These are phyloP conservation scores for Aspergillus phoenicis DNA, from an alignment of 2,329 filamentous ascomycete species.

Conservation along the genomic window DNA sequence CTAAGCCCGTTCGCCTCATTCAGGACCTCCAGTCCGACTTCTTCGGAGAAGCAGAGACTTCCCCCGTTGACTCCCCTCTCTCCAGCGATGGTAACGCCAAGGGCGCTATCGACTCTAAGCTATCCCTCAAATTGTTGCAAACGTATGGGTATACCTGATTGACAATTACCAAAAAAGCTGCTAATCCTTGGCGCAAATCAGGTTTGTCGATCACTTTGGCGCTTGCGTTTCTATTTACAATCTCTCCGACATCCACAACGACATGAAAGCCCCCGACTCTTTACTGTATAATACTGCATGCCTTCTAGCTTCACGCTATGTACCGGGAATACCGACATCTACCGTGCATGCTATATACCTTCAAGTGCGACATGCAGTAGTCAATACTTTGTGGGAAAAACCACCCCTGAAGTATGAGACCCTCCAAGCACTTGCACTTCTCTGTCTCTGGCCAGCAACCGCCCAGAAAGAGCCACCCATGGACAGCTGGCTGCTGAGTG, in stretches of 20 bases:
- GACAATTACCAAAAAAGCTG: neutral
- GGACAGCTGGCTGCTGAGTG: constrained; percentile 41
- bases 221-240: constrained; percentile 36
- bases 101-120: constrained; percentile 34
- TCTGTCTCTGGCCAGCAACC: constrained; percentile 36
- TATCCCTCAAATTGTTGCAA: constrained; percentile 36
- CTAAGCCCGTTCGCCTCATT: constrained; percentile 37
- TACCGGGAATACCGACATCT: constrained; percentile 33
- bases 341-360: constrained; percentile 34
- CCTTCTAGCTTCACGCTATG: constrained; percentile 36
- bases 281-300: constrained; percentile 39
- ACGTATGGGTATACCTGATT: constrained; percentile 23
- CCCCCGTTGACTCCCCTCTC: constrained; percentile 26
- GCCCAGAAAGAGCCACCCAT: constrained; percentile 38
- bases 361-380: constrained; percentile 36
- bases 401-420: constrained; percentile 34
- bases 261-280: constrained; percentile 27
- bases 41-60: constrained; percentile 30
- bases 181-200: constrained; percentile 14
- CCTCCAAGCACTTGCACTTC: constrained; percentile 36
- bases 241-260: constrained; percentile 31
- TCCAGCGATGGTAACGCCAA: constrained; percentile 31
- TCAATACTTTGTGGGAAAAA: constrained; percentile 33
- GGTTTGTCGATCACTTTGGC: constrained; percentile 38
- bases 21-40: constrained; percentile 37